A percentile compares a stretch with the other conserved stretches of the same genome.
These are phyloP conservation scores for Ophiostoma perfectum DNA, from an alignment of 2,329 filamentous ascomycete genomes.

Conservation along the genomic window DNA sequence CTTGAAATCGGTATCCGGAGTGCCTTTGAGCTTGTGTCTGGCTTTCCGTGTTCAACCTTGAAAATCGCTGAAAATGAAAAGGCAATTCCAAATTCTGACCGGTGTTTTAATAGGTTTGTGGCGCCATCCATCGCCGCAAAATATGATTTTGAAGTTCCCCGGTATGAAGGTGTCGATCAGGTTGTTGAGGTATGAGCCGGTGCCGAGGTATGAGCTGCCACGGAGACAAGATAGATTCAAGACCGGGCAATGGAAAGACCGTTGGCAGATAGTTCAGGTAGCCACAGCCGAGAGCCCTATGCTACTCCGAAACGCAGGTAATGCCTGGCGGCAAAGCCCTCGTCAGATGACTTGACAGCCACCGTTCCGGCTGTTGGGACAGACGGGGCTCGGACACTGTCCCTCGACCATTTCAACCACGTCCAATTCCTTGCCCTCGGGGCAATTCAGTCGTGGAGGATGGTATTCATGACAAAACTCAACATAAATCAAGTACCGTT, in stretches of 20 bases:
- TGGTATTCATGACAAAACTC: constrained; percentile 50
- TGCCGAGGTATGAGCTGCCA: constrained; percentile 60
- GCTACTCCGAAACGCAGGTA: constrained; percentile 45
- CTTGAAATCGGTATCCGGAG: not conserved
- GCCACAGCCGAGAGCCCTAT: not conserved
- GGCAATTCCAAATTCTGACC: not conserved
- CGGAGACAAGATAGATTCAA: constrained; percentile 19
- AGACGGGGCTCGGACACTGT: constrained; percentile 54
- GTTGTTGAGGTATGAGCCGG: constrained; percentile 63
- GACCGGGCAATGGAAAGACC: not conserved
- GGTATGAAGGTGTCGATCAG: constrained; percentile 83
- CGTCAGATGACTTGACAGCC: constrained; percentile 51
- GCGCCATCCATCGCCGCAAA: constrained; percentile 71
- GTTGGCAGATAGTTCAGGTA: not conserved
- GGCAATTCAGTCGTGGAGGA: constrained; percentile 45
- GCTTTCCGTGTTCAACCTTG: not conserved
- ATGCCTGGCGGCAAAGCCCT: constrained; percentile 24
- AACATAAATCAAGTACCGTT: constrained; percentile 54
- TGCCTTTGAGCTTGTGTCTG: not conserved
- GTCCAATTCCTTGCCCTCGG: constrained; percentile 38
- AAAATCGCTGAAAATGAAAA: too few relatives aligned
- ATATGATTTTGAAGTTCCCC: constrained; percentile 76
- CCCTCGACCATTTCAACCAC: constrained; percentile 47
- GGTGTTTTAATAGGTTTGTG: constrained; percentile 58
- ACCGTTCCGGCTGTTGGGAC: constrained; percentile 53